Evolutionary conservation across 2,329 filamentous ascomycete genomes (phyloP), one percentile per base, ranked within the genome.

Genomic region (Fusarium vanettenii): DNA sequence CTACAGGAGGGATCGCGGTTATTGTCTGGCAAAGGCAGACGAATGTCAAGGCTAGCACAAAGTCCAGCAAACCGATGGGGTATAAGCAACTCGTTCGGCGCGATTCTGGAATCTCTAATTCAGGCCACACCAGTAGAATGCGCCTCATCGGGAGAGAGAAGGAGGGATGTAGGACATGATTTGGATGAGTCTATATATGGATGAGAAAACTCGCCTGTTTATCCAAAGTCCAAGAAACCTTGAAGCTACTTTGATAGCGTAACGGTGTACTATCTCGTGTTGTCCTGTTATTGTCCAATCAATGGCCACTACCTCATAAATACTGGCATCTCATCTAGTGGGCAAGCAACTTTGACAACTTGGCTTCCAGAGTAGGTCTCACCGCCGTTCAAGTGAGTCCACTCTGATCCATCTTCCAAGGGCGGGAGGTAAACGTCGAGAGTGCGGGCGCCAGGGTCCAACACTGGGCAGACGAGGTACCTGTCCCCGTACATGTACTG

Each of bases 401-500:
- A 37, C 56, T 60, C 11, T 4, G 37, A n/a, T 29, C 31, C 27
- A 37, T 63, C 64, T 60, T 63, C 25, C 62, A 20, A 31, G 37
- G 45, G 11, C n/a, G 90, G 90, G 29, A 92, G 79, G 76, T 92
- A 92, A 0, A 89, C 86, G 9, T 79, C 82, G 9, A 83, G 82
- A 48, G 79, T 84, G 11, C 79, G 82, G 73, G 86, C 80, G 0
- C 86, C 86, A 0, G 88, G 79, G n/a, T 84, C 77, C 66, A 92
- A 75, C 0, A 93, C 85, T 0, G 91, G 91, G 14, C 85, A 87
- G 13, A 88, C 86, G n/a, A 93, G 82, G 76, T 92, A 92, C 77
- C 87, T 88, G 16, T 81, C 77, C 0, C 91, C 91, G 76, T 88
- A 93, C 87, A 93, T 89, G 77, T 92, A 93, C 82, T 92, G 87